phyloP scores from a whole-genome alignment of 73 alveolate genomes.

The Uronychia setigera region DNA sequence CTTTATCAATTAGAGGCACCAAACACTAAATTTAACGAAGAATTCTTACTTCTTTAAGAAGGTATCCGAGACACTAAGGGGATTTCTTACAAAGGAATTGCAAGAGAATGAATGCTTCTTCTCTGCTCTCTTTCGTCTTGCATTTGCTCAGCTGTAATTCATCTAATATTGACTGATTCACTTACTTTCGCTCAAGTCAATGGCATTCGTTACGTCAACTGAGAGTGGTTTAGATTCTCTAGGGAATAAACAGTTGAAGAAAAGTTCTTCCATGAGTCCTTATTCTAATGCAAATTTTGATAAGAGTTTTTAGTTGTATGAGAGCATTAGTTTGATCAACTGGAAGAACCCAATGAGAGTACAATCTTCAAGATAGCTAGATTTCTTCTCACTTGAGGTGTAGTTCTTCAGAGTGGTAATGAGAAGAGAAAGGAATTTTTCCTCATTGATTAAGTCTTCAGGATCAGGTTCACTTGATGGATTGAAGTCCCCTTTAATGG shows the following conservation, averaged over 20 bases:
- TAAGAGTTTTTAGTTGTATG: not conserved
- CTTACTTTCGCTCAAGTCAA: conserved; percentile 3
- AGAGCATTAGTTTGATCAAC: conserved; percentile 19
- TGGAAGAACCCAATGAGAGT: conserved; percentile 31
- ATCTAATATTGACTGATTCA: not conserved
- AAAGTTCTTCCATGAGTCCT: conserved; percentile 49
- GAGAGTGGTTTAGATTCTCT: not conserved
- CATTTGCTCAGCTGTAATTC: conserved; percentile 14
- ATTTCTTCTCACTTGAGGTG: conserved; percentile 25
- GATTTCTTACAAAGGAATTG: conserved; percentile 27
- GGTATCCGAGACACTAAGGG: conserved; percentile 38
- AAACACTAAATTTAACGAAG: no score
- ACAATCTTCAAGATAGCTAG: conserved; percentile 20
- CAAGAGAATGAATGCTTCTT: conserved; percentile 56
- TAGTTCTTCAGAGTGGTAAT: not conserved
- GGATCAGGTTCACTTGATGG: not conserved
- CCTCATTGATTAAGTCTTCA: not conserved
- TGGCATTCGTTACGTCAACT: conserved; percentile 23
- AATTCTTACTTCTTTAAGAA: conserved; percentile 25
- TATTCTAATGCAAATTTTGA: conserved; percentile 42
- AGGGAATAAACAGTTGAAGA: conserved; percentile 52
- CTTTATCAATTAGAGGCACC: conserved; percentile 34
- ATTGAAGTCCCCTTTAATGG: not conserved
- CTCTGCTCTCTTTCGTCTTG: conserved; percentile 48
- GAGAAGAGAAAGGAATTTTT: not conserved